Conservation (phyloP, 352 stramenopile species). For the Pythium scleroteichum region DNA sequence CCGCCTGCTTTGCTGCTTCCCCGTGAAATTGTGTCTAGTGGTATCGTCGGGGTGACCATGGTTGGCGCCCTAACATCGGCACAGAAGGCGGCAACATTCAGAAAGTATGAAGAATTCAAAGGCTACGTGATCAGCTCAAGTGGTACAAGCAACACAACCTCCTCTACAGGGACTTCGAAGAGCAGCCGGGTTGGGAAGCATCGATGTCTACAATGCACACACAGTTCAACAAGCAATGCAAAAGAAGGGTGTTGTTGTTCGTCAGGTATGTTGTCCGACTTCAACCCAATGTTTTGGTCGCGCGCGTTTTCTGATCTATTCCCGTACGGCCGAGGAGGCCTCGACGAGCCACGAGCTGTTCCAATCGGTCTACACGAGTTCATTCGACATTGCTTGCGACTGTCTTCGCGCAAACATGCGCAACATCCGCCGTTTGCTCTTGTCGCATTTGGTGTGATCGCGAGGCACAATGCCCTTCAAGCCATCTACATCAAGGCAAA, state of each 20-base stretch:
- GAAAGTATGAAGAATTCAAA: conserved; percentile 18
- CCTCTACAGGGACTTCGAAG: not conserved
- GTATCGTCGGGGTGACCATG: conserved; percentile 22
- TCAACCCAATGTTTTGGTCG: conserved; percentile 25
- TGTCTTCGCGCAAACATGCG: not conserved
- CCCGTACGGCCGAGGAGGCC: conserved; percentile 26
- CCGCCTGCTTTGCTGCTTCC: conserved; percentile 12
- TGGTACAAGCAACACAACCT: conserved; percentile 4
- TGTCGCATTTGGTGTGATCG: conserved; percentile 18
- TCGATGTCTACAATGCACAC: too few species aligned
- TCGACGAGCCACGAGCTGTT: conserved; percentile 17
- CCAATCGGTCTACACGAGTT: conserved; percentile 11
- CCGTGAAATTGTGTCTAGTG: conserved; percentile 2
- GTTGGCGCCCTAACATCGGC: conserved; percentile 21
- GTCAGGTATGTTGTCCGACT: conserved; percentile 25
- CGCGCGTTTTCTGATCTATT: conserved; percentile 26
- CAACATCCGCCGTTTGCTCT: conserved; percentile 5
- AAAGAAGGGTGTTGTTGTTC: conserved; percentile 12
- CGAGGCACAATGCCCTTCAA: conserved; percentile 1
- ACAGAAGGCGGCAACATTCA: conserved; percentile 22
- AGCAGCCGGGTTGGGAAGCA: not conserved
- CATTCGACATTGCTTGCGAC: not conserved
- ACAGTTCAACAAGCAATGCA: not conserved
- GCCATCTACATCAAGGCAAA: conserved; percentile 10
- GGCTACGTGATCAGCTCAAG: conserved; percentile 6